Base-by-base conservation (phyloP, 306 rosid genomes). In the Quillaja saponaria region DNA sequence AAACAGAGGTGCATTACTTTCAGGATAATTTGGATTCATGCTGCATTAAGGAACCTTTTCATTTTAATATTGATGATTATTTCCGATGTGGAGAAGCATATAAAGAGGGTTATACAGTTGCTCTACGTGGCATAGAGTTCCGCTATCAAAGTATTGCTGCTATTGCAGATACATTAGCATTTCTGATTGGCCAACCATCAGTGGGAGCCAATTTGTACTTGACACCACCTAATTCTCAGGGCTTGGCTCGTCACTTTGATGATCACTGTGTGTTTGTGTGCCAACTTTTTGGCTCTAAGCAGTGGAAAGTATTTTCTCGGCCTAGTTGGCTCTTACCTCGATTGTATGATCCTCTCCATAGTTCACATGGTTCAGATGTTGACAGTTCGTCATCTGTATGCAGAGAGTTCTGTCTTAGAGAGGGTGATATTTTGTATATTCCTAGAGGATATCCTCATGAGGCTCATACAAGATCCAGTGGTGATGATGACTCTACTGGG, bases 381-480 rank as follows among this genome's bases (percentile, higher is more conserved):
- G 84, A 87, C 44, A 66, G 47, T 67, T 41, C 75, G 25, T 44
- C 47, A 66, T 68, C 76, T 56, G 81, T 56, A 31, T 69, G 73
- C 58, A 70, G 66, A 41, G 79, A 72, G 41, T 79, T 79, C 71
- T 77, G 72, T 38, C 84, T 90, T 58, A 68, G 52, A 54, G 88
- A 84, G 79, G 90, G 92, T 63, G 95, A 90, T 67, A 67, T 87
- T 18, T 63, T 90, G 63, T 90, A 90, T 76, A 82, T 90, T 74
- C 97, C 95, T 18, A 84, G 95, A 77, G 95, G 97, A 64, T 78
- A 79, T 76, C 92, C 82, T 71, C 97, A 84, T 7, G 95, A 90
- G 77, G 95, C 97, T 25, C 48, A 51, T 73, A 90, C 90, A 19
- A 70, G 54, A 20, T 69, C 69, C 65, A 66, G 18, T 19, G 60